Evolutionary conservation across 257 asterid species (phyloP), one percentile per base, ranked within the genome.

Genomic region (Solanum ossicruentum): DNA sequence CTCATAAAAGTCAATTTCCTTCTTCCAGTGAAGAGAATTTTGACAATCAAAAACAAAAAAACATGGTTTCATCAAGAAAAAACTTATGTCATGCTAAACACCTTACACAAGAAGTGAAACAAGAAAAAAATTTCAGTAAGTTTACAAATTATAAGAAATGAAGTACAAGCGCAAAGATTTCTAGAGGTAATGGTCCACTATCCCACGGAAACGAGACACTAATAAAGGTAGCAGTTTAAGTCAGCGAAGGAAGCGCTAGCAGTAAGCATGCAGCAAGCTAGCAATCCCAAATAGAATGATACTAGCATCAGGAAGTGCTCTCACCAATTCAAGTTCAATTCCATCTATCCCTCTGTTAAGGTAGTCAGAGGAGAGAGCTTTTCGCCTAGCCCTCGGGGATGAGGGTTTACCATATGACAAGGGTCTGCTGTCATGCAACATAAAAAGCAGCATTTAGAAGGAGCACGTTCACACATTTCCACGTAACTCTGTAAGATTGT

Each of bases 271-370:
- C 47, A 77, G 26, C 63, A 28, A 77, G 63, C 26, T 51, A 77
- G 82, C 82, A 51, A 51, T 63, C 82, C 47, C 36, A 77, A 6
- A 21, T 16, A 49, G 63, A 51, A 77, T 77, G 45, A 49, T 13
- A 77, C 51, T 16, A 77, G 82, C 63, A 51, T 77, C 82, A 77
- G 82, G 82, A 57, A 70, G 84, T 83, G 82, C 82, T 73, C 91
- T 92, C 88, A 95, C 98, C 96, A 88, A 83, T 86, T 84, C 90
- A 85, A 83, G 70, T 55, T 82, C 91, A 83, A 86, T 87, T 87
- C 84, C 89, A 87, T 82, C 87, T 87, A 88, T 87, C 78, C 90
- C 89, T 80, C 83, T 83, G 83, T 87, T 87, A 80, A 88, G 88
- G 84, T 87, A 88, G 82, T 86, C 87, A 85, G 89, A 80, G 60